A percentile compares a stretch with the other conserved stretches of the same genome.
Evolutionary conservation across 75 land plant genomes (phyloP).

Genomic region (Sequoia sempervirens): DNA sequence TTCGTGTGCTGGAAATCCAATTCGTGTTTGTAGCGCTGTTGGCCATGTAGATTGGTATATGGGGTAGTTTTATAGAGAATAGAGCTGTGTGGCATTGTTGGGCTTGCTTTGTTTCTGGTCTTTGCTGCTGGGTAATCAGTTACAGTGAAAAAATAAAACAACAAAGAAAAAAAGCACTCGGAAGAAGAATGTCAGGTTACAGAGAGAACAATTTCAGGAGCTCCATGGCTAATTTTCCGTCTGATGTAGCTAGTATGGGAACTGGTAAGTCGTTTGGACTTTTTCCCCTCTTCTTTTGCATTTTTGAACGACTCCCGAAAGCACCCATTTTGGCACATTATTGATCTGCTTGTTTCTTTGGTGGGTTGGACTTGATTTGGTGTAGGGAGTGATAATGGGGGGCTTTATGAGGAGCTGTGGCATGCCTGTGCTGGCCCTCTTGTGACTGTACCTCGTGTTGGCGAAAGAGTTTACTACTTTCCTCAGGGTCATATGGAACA

Average conservation of each 20-base stretch:
- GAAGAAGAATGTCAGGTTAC: background rate
- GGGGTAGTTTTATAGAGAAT: background rate
- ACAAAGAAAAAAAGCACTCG: background rate
- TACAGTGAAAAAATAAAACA: background rate
- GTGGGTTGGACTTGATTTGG: background rate
- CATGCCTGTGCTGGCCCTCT: constrained; percentile 74
- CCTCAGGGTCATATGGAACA: constrained; percentile 80
- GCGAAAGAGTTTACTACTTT: constrained; percentile 52
- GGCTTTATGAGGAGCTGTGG: constrained; percentile 48
- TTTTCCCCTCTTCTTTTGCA: background rate
- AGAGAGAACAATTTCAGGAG: constrained; percentile 1
- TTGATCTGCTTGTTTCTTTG: background rate
- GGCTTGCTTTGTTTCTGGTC: background rate
- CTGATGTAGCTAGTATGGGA: background rate
- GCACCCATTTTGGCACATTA: background rate
- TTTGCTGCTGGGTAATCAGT: background rate
- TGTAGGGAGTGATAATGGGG: constrained; percentile 7
- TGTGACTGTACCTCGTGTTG: constrained; percentile 40
- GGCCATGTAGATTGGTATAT: background rate
- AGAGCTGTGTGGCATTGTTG: background rate
- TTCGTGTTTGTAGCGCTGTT: background rate
- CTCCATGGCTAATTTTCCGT: background rate
- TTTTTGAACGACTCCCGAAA: background rate
- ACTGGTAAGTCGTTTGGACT: background rate
- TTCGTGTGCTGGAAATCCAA: background rate